A percentile compares a stretch with the other conserved stretches of the same genome.
These are phyloP conservation scores for Amphirosellinia nigrospora DNA, from an alignment of 495 filamentous ascomycete species.

Conservation along the genomic window DNA sequence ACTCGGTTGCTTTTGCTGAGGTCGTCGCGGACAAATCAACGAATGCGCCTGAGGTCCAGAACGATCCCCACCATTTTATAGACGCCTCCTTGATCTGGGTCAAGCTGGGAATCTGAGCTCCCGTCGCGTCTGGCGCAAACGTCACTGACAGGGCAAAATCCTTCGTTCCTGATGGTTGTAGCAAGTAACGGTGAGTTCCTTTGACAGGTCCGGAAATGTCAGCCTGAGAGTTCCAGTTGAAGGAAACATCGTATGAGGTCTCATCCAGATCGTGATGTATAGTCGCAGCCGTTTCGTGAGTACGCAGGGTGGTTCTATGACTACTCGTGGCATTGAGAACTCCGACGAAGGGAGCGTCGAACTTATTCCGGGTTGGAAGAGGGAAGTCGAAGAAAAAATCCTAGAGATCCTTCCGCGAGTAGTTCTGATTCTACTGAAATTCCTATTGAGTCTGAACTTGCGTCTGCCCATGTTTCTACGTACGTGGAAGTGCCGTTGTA, in stretches of 20 bases:
- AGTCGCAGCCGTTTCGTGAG: conserved; percentile 38
- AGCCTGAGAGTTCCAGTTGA: conserved; percentile 47
- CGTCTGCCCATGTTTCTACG: conserved; percentile 54
- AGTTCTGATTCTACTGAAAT: conserved; percentile 50
- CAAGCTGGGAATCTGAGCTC: conserved; percentile 12
- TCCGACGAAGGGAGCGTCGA: conserved; percentile 57
- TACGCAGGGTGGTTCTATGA: conserved; percentile 49
- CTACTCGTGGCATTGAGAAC: conserved; percentile 49
- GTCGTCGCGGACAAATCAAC: conserved; percentile 49
- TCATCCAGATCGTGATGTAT: conserved; percentile 53
- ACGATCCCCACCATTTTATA: conserved; percentile 49
- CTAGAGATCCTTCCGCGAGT: conserved; percentile 42
- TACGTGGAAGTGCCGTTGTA: conserved; percentile 46
- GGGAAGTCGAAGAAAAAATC: conserved; percentile 62
- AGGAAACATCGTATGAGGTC: conserved; percentile 50
- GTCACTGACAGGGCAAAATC: conserved; percentile 39
- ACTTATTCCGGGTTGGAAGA: conserved; percentile 52
- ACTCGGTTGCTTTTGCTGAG: conserved; percentile 49
- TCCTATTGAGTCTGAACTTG: conserved; percentile 54
- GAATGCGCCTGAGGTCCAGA: conserved; percentile 56
- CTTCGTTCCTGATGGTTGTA: conserved; percentile 36
- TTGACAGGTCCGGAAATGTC: conserved; percentile 41
- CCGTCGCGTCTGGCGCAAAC: conserved; percentile 38
- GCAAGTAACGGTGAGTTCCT: conserved; percentile 52
- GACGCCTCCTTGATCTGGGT: conserved; percentile 23